Conservation (phyloP, 441 rosid species). For the Melastoma candidum region DNA sequence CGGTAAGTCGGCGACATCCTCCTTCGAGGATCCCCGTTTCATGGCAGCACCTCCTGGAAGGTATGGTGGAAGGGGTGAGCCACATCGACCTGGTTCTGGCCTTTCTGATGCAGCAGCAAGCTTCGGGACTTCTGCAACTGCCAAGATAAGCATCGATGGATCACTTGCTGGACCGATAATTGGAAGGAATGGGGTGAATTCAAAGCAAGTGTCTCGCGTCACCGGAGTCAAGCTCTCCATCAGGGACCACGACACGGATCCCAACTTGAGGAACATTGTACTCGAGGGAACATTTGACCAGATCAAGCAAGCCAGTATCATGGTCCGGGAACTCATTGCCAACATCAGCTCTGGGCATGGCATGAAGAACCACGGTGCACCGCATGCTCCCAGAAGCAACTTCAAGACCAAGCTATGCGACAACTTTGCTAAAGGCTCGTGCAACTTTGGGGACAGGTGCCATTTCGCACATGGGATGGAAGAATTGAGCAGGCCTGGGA, state of each 20-base stretch:
- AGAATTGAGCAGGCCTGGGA: constrained; percentile 57
- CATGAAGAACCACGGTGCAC: constrained; percentile 23
- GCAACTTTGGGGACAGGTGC: constrained; percentile 91
- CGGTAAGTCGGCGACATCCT: constrained; percentile 41
- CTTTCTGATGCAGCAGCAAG: constrained; percentile 44
- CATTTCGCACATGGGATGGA: constrained; percentile 93
- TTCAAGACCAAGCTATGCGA: constrained; percentile 88
- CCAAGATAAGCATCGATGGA: constrained; percentile 85
- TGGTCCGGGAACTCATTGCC: constrained; percentile 77
- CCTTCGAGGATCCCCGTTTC: constrained; percentile 50
- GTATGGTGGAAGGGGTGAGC: constrained; percentile 41
- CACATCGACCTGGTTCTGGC: constrained; percentile 22
- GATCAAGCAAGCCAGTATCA: constrained; percentile 82
- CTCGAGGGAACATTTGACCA: constrained; percentile 93
- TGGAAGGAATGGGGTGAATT: constrained; percentile 82
- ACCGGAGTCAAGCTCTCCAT: constrained; percentile 89
- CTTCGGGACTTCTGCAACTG: constrained; percentile 84
- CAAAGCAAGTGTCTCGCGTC: constrained; percentile 76
- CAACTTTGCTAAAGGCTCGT: constrained; percentile 70
- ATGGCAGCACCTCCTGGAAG: constrained; percentile 33
- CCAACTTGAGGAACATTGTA: constrained; percentile 75
- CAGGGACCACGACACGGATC: constrained; percentile 71
- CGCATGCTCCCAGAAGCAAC: constrained; percentile 44
- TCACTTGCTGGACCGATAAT: constrained; percentile 92
- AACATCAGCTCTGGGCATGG: constrained; percentile 37